A percentile compares a stretch with the other conserved stretches of the same genome.
Conservation (phyloP, 2,329 filamentous ascomycete species). For the Verticillium longisporum region DNA sequence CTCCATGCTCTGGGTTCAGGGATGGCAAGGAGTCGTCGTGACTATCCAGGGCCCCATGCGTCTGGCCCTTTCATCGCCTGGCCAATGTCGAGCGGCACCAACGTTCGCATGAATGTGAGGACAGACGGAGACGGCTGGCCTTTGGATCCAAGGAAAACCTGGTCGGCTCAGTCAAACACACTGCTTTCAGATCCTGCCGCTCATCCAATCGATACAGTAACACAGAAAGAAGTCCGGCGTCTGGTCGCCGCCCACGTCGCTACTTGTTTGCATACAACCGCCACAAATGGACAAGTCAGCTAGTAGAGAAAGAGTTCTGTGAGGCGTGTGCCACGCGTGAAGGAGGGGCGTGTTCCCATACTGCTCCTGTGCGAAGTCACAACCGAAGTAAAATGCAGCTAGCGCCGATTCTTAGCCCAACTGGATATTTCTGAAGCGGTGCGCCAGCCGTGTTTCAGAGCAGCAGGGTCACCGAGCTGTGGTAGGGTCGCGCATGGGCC, state of each 20-base stretch:
- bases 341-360: constrained; percentile 16
- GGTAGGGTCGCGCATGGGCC: neutral
- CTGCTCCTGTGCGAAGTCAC: constrained; percentile 16
- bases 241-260: neutral
- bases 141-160: neutral
- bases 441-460: constrained; percentile 44
- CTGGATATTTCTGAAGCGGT: constrained; percentile 39
- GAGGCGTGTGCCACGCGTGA: constrained; percentile 7
- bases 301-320: too few species aligned
- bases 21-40: neutral
- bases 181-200: neutral
- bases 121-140: neutral
- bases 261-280: neutral
- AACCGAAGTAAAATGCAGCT: constrained; percentile 15
- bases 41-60: neutral
- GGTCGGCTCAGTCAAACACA: neutral
- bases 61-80: neutral
- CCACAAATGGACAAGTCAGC: neutral
- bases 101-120: neutral
- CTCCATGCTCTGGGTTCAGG: neutral
- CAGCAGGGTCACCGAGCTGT: constrained; percentile 17
- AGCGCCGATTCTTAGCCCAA: constrained; percentile 24
- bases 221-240: neutral
- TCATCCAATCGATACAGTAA: neutral
- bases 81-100: neutral